These are phyloP conservation scores for Trichoderma virens DNA, from an alignment of 495 filamentous ascomycete species.

Conservation along the genomic window DNA sequence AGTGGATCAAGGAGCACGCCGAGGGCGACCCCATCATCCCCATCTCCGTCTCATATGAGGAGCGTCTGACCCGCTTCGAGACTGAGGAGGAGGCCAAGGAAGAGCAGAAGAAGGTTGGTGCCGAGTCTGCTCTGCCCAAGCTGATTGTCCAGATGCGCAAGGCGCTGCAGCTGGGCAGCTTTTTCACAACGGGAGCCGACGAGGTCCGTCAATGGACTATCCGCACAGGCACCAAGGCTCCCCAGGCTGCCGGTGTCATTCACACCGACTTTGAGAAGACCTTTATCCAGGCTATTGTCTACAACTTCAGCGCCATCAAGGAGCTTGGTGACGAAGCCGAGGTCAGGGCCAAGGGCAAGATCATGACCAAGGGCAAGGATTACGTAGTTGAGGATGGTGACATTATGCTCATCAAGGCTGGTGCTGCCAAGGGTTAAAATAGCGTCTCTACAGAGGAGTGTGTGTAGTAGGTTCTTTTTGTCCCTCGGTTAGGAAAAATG, in stretches of 20 bases:
- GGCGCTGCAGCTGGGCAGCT: conserved; percentile 78
- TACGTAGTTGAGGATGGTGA: conserved; percentile 78
- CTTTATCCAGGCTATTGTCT: conserved; percentile 93
- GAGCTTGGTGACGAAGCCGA: conserved; percentile 82
- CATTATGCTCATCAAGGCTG: conserved; percentile 85
- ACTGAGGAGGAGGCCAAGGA: conserved; percentile 70
- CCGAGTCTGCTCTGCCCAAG: conserved; percentile 87
- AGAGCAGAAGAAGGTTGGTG: conserved; percentile 83
- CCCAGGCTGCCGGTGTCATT: conserved; percentile 94
- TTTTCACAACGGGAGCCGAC: conserved; percentile 96
- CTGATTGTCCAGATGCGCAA: conserved; percentile 91
- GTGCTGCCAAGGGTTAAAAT: conserved; percentile 72
- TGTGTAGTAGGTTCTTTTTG: not conserved
- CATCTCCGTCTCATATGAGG: conserved; percentile 85
- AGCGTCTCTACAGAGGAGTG: not conserved
- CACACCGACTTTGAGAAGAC: conserved; percentile 99
- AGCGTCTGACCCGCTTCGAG: conserved; percentile 73
- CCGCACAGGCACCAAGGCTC: conserved; percentile 91
- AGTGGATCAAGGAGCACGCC: conserved; percentile 89
- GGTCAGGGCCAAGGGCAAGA: conserved; percentile 88
- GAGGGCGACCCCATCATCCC: conserved; percentile 84
- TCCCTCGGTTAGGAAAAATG: not conserved
- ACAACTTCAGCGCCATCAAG: conserved; percentile 71
- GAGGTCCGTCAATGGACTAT: conserved; percentile 99
- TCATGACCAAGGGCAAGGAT: conserved; percentile 99